phyloP scores from a whole-genome alignment of 1,284 basidiomycete species.

The Macrocybe sp. region DNA sequence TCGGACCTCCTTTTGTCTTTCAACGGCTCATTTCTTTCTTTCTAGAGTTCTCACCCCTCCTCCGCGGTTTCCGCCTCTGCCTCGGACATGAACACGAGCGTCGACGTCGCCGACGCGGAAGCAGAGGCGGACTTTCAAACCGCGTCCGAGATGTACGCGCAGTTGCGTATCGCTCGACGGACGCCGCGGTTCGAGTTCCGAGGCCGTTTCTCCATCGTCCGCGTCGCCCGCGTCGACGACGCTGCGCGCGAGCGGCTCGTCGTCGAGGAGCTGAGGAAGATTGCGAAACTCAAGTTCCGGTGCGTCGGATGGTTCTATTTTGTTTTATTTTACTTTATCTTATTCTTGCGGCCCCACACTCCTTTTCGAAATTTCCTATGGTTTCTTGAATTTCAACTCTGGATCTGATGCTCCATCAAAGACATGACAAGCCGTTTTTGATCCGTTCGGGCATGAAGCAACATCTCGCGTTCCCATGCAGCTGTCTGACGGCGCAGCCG shows the following conservation, averaged over 20 bases:
- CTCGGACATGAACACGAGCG: too few species aligned
- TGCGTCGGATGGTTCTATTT: slow-evolving; percentile 1
- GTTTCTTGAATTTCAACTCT: too few species aligned
- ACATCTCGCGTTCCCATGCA: too few species aligned
- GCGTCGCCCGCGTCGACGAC: slow-evolving; percentile 8
- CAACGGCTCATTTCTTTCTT: too few species aligned
- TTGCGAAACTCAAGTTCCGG: slow-evolving; percentile 14
- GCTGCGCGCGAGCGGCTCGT: slow-evolving; percentile 11
- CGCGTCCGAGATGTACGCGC: slow-evolving; percentile 13
- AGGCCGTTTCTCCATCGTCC: slow-evolving; percentile 14
- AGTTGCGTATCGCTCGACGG: slow-evolving; percentile 2
- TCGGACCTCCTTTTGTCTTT: too few species aligned
- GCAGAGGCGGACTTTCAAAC: slow-evolving; percentile 10
- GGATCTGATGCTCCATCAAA: too few species aligned
- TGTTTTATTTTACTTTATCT: neutral
- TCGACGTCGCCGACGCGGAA: too few species aligned
- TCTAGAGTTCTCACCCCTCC: neutral
- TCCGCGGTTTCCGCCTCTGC: too few species aligned
- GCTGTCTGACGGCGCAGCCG: too few species aligned
- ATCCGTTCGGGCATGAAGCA: too few species aligned
- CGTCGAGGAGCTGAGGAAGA: slow-evolving; percentile 11
- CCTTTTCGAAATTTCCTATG: too few species aligned
- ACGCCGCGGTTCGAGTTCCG: slow-evolving; percentile 7
- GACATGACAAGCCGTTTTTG: too few species aligned
- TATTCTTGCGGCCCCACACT: neutral